A percentile compares a stretch with the other conserved stretches of the same genome.
phyloP scores from a whole-genome alignment of 2,329 filamentous ascomycete species.

The Penicillium brevicompactum region DNA sequence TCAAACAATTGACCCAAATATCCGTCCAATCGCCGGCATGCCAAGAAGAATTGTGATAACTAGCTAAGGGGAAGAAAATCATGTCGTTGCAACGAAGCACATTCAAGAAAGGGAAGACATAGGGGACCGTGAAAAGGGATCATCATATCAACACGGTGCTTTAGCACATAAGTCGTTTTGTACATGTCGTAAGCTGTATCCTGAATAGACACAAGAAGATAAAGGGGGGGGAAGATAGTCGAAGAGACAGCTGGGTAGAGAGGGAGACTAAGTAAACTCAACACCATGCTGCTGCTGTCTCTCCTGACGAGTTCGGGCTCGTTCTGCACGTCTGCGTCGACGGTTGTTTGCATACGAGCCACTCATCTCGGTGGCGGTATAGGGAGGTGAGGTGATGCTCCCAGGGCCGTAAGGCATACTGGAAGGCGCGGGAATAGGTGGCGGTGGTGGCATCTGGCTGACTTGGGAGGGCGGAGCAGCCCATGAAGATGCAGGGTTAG shows the following conservation, averaged over 20 bases:
- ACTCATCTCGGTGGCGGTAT: slow-evolving; percentile 52
- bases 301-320: slow-evolving; percentile 50
- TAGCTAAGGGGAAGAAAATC: slow-evolving; percentile 4
- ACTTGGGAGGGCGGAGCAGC: slow-evolving; percentile 26
- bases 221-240: neutral
- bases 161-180: slow-evolving; percentile 13
- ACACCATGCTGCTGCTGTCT: slow-evolving; percentile 48
- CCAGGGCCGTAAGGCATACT: slow-evolving; percentile 43
- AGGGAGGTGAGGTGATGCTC: slow-evolving; percentile 47
- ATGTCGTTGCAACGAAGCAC: slow-evolving; percentile 3
- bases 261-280: slow-evolving; percentile 49
- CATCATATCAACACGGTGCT: slow-evolving; percentile 10
- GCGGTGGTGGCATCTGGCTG: slow-evolving; percentile 30
- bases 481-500: slow-evolving; percentile 26
- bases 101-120: slow-evolving; percentile 8
- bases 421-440: slow-evolving; percentile 41
- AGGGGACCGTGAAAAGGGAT: slow-evolving; percentile 1
- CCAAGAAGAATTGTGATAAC: neutral
- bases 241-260: neutral
- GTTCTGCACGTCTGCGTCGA: slow-evolving; percentile 55
- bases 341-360: slow-evolving; percentile 58
- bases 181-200: slow-evolving; percentile 19
- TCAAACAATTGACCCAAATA: slow-evolving; percentile 5
- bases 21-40: slow-evolving; percentile 18
- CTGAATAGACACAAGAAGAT: neutral